Percentiles rank a stretch among this genome's conserved stretches.
phyloP scores from a whole-genome alignment of 2,329 filamentous ascomycete genomes.

The Boeremia exigua region DNA sequence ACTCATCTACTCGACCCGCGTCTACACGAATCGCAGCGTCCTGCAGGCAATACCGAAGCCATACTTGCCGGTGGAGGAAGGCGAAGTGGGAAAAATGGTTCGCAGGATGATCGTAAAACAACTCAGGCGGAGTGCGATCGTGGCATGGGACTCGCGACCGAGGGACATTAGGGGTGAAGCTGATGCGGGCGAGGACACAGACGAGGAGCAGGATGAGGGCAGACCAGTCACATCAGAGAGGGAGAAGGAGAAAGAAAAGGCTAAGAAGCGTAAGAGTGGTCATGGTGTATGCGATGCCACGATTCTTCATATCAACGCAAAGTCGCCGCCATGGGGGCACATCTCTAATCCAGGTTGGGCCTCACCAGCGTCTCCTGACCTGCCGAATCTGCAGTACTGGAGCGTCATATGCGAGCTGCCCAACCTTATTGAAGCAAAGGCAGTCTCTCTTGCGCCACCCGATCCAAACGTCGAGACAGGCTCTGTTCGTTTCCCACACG shows the following conservation, averaged over 20 bases:
- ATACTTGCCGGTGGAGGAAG: constrained; percentile 85
- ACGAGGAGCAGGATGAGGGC: constrained; percentile 21
- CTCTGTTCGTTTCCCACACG: constrained; percentile 29
- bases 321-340: constrained; percentile 74
- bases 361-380: constrained; percentile 74
- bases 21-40: constrained; percentile 83
- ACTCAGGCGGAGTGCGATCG: constrained; percentile 76
- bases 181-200: constrained; percentile 29
- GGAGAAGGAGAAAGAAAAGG: constrained; percentile 40
- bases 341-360: constrained; percentile 90
- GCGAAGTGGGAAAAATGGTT: constrained; percentile 77
- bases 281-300: constrained; percentile 34
- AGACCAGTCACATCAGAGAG: constrained; percentile 33
- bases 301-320: constrained; percentile 49
- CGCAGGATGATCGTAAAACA: constrained; percentile 75
- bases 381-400: constrained; percentile 82
- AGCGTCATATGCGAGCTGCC: constrained; percentile 84
- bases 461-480: constrained; percentile 52
- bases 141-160: constrained; percentile 80
- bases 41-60: constrained; percentile 83
- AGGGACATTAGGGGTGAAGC: constrained; percentile 60
- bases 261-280: constrained; percentile 31
- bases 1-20: constrained; percentile 80
- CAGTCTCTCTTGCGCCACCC: constrained; percentile 79
- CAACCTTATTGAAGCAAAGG: constrained; percentile 89